Conservation (phyloP, 2,329 filamentous ascomycete species). For the Xylaria sp. region DNA sequence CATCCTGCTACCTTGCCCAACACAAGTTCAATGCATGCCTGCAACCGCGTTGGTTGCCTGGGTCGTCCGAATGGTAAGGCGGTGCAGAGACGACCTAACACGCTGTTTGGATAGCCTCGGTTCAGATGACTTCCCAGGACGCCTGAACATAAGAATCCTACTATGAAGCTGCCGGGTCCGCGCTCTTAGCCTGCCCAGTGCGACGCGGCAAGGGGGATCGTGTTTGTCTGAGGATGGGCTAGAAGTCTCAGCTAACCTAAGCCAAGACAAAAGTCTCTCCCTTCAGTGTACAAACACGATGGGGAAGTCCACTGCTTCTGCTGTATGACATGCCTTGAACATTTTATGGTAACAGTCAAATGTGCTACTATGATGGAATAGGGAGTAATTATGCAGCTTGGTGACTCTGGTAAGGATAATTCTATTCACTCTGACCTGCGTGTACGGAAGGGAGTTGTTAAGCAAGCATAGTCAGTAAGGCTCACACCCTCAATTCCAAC, state of each 20-base stretch:
- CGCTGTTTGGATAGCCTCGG: slow-evolving; percentile 1
- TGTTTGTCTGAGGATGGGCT: slow-evolving; percentile 1
- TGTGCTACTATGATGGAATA: background rate
- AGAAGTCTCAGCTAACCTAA: slow-evolving; percentile 2
- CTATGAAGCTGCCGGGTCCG: background rate
- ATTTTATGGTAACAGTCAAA: background rate
- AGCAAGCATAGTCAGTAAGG: background rate
- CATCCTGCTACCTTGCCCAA: background rate
- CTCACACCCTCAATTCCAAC: too few species aligned
- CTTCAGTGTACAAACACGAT: background rate
- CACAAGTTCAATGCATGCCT: slow-evolving; percentile 14
- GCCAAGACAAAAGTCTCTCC: slow-evolving; percentile 2
- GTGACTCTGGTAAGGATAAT: background rate
- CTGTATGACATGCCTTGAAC: slow-evolving; percentile 1
- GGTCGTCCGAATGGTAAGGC: background rate
- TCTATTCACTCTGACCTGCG: background rate
- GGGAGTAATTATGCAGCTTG: background rate
- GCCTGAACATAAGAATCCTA: slow-evolving; percentile 17
- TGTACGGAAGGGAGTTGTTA: background rate
- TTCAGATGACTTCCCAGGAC: background rate
- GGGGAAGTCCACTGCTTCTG: background rate
- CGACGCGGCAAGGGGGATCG: background rate
- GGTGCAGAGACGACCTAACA: background rate
- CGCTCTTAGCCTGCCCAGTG: background rate
- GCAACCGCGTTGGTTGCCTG: background rate